Conservation (phyloP, 805 yeast species). For the Lachancea dasiensis region DNA sequence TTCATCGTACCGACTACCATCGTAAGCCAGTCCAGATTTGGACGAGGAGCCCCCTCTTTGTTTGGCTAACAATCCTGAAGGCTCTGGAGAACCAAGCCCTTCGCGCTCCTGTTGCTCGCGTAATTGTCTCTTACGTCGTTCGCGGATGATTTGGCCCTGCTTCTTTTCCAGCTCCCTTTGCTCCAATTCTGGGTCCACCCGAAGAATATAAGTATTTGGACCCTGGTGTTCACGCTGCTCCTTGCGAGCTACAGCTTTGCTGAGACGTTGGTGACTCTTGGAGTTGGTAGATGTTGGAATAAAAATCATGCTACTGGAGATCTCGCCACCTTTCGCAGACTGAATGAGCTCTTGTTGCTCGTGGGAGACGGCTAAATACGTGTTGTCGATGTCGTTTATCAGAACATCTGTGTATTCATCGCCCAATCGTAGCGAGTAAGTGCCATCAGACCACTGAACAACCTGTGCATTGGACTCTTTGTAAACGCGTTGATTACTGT, state of each 20-base stretch:
- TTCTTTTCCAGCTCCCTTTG: conserved; percentile 62
- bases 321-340: conserved; percentile 53
- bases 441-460: conserved; percentile 92
- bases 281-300: conserved; percentile 91
- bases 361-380: conserved; percentile 64
- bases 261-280: conserved; percentile 71
- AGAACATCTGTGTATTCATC: conserved; percentile 78
- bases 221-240: conserved; percentile 32
- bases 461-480: conserved; percentile 88
- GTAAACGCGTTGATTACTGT: conserved; percentile 59
- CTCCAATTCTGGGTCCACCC: conserved; percentile 63
- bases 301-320: conserved; percentile 62
- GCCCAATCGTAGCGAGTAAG: conserved; percentile 79
- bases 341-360: conserved; percentile 62
- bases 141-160: conserved; percentile 57
- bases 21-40: conserved; percentile 9
- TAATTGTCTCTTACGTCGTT: conserved; percentile 57
- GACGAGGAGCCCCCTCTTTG: neutral
- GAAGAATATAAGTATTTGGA: conserved; percentile 37
- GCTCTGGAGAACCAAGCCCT: conserved; percentile 43
- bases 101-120: conserved; percentile 52
- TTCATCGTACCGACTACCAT: conserved; percentile 22
- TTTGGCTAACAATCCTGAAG: conserved; percentile 2
- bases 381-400: conserved; percentile 58
- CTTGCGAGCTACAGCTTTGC: conserved; percentile 52